A percentile compares a stretch with the other conserved stretches of the same genome.
Evolutionary conservation across 208 protist species (phyloP).

Genomic region (Acanthamoeba triangularis): DNA sequence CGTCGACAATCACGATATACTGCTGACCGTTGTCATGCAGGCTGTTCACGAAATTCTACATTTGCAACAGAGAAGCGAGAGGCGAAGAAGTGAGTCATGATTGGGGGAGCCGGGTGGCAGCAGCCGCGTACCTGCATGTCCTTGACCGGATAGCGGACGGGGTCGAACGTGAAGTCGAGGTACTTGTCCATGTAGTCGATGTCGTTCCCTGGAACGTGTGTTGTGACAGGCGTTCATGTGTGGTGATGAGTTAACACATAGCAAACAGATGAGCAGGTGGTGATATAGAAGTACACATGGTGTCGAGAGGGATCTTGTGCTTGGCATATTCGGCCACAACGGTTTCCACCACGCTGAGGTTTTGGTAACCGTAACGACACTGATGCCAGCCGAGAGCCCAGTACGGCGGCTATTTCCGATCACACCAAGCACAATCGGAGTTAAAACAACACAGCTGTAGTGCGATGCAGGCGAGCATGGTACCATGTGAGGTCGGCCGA

Average conservation of each 20-base stretch:
- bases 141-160: conserved; percentile 53
- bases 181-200: conserved; percentile 93
- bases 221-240: not conserved
- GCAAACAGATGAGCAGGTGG: not conserved
- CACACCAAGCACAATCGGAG: conserved; percentile 79
- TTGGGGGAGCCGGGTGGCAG: not conserved
- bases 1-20: conserved; percentile 81
- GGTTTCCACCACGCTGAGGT: conserved; percentile 78
- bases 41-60: conserved; percentile 75
- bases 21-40: conserved; percentile 78
- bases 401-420: conserved; percentile 55
- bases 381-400: conserved; percentile 90
- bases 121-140: not conserved
- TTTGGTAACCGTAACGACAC: conserved; percentile 92
- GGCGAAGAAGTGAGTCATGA: not conserved
- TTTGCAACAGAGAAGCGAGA: not conserved
- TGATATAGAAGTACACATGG: conserved; percentile 84
- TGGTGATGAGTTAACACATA: not conserved
- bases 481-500: conserved; percentile 90
- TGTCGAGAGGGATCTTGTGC: conserved; percentile 91
- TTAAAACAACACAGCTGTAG: conserved; percentile 87
- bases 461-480: conserved; percentile 83
- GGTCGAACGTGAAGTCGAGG: conserved; percentile 84
- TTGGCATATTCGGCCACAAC: conserved; percentile 89
- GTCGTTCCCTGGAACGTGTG: conserved; percentile 88